Evolutionary conservation across 306 rosid species (phyloP), one percentile per base, ranked within the genome.

Genomic region (Corylus avellana): DNA sequence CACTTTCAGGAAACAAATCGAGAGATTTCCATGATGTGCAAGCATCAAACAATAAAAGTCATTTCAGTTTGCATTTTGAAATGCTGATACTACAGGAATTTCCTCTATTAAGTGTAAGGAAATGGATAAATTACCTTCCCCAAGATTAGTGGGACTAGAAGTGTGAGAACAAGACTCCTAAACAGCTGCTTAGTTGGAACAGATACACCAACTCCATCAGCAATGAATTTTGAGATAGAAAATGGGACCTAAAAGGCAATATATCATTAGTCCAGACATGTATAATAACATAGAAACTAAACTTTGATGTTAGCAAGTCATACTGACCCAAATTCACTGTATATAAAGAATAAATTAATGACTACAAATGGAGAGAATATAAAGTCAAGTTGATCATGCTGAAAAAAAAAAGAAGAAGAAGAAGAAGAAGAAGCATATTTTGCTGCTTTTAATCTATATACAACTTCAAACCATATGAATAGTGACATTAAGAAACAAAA

Each of bases 151-250:
- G 98, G 98, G 70, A 90, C 72, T 83, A 92, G 82, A 82, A 94
- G 87, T 54, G 89, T 90, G 69, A 86, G 81, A 59, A 91, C 86
- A 55, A 94, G 97, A 87, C 93, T 92, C 87, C 80, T 88, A 75
- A 92, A 85, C 66, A 94, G 88, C 69, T 94, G 92, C 85, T 87
- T 77, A 49, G 97, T 91, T 67, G 98, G 98, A 85, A 94, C 78
- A 73, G 92, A 50, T 50, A 91, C 86, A 78, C 97, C 98, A 86
- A 89, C 94, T 84, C 98, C 98, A 75, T 48, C 86, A 71, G 97
- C 97, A 77, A 95, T 77, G 83, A 78, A 92, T 82, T 87, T 94
- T 75, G 93, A 86, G 76, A 94, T 87, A 73, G 98, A 91, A 83
- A 92, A 80, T 70, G 98, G 97, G 57, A 94, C 84, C 98, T 94